These are phyloP conservation scores for Rhododendron kiyosumense DNA, from an alignment of 148 eudicot genomes.

Conservation along the genomic window DNA sequence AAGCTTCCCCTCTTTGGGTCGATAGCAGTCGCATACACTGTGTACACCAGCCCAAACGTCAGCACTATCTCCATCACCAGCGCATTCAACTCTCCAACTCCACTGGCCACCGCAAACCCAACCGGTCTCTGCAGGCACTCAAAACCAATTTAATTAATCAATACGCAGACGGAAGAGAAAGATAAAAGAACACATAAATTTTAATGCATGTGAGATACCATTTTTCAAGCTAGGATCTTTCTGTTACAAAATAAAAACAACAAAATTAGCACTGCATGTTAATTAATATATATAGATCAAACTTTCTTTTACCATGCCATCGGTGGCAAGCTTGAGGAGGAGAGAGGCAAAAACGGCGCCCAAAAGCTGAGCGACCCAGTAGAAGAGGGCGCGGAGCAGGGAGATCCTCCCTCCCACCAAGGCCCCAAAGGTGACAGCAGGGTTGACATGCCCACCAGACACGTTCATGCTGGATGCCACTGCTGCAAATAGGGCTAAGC, in stretches of 20 bases:
- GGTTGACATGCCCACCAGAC: constrained; percentile 85
- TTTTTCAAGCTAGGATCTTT: too few relatives aligned
- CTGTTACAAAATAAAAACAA: too few relatives aligned
- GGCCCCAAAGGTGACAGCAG: constrained; percentile 87
- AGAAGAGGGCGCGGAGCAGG: constrained; percentile 66
- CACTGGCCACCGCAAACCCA: constrained; percentile 45
- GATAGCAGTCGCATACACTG: constrained; percentile 40
- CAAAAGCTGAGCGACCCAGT: constrained; percentile 79
- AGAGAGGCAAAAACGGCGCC: constrained; percentile 71
- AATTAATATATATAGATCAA: too few relatives aligned
- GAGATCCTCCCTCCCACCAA: constrained; percentile 84
- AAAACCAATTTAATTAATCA: too few relatives aligned
- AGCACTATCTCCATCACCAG: constrained; percentile 38
- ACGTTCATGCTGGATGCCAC: constrained; percentile 73
- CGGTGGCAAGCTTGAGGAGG: constrained; percentile 54
- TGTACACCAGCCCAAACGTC: constrained; percentile 46
- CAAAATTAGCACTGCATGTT: background rate
- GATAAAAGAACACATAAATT: too few relatives aligned
- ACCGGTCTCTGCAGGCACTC: constrained; percentile 42
- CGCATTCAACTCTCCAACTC: constrained; percentile 40
- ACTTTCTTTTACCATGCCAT: constrained; percentile 54
- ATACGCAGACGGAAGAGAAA: too few relatives aligned
- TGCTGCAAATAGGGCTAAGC: constrained; percentile 70
- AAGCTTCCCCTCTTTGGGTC: constrained; percentile 49
- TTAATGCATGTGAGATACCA: too few relatives aligned